phyloP scores from a whole-genome alignment of 495 filamentous ascomycete species.

The Tuber borchii region DNA sequence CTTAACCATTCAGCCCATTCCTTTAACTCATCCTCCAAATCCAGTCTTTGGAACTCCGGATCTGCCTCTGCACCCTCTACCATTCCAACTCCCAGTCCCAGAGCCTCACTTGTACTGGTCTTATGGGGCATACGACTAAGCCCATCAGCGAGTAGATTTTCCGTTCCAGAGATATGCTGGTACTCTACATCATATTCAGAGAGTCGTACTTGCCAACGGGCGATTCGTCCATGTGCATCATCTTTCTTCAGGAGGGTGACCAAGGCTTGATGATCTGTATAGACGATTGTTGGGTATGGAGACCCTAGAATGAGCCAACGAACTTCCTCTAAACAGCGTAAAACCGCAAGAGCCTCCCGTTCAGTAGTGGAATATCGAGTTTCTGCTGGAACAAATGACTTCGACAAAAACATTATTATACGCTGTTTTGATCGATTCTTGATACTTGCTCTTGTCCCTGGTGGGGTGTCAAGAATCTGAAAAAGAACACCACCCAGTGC shows the following conservation, averaged over 20 bases:
- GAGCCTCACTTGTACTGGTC: too few species aligned
- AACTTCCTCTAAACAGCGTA: slow-evolving; percentile 3
- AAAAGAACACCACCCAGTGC: slow-evolving; percentile 7
- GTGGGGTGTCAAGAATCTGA: not conserved
- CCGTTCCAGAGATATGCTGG: not conserved
- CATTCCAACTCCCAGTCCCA: too few species aligned
- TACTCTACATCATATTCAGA: slow-evolving; percentile 9
- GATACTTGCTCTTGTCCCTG: not conserved
- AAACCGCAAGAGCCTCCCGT: slow-evolving; percentile 8
- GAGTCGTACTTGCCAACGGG: slow-evolving; percentile 4
- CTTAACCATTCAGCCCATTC: too few species aligned
- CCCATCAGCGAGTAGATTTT: too few species aligned
- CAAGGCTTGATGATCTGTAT: slow-evolving; percentile 10
- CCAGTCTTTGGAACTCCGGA: too few species aligned
- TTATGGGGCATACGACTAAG: too few species aligned
- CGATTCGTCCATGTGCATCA: not conserved
- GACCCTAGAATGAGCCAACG: not conserved
- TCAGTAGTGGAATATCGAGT: slow-evolving; percentile 10
- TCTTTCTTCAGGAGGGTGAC: not conserved
- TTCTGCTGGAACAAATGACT: not conserved
- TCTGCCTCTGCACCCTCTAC: too few species aligned
- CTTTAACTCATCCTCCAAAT: too few species aligned
- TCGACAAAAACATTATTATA: slow-evolving; percentile 7
- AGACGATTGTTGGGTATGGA: not conserved
- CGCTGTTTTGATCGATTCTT: too few species aligned